Percentiles rank a stretch among this genome's conserved stretches.
phyloP scores from a whole-genome alignment of 768 basidiomycete genomes.

The Pluteus cervinus region DNA sequence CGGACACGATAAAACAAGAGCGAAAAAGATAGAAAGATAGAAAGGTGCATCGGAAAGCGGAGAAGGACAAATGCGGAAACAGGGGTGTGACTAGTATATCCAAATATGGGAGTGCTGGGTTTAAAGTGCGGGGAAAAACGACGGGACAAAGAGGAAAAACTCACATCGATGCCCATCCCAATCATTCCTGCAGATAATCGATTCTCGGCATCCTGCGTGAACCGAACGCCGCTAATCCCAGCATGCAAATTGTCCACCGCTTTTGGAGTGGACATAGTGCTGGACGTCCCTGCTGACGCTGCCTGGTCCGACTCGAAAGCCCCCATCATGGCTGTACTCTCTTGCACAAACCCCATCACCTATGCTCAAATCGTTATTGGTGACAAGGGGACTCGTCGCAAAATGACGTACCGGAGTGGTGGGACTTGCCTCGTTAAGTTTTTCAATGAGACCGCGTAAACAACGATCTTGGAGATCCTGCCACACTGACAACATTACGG shows the following conservation, averaged over 20 bases:
- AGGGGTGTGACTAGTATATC: too few relatives aligned
- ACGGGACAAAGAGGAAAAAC: slow-evolving; percentile 11
- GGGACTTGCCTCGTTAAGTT: slow-evolving; percentile 31
- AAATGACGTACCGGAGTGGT: slow-evolving; percentile 33
- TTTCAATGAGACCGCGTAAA: slow-evolving; percentile 35
- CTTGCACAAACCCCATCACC: neutral
- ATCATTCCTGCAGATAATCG: slow-evolving; percentile 38
- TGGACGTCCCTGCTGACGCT: too few relatives aligned
- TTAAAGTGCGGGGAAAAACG: too few relatives aligned
- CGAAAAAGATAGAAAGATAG: too few relatives aligned
- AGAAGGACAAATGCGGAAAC: too few relatives aligned
- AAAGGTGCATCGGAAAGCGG: too few relatives aligned
- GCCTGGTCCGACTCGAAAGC: slow-evolving; percentile 33
- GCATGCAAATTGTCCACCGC: slow-evolving; percentile 34
- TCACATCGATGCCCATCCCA: slow-evolving; percentile 39
- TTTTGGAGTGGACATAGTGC: too few relatives aligned
- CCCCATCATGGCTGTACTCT: slow-evolving; percentile 17
- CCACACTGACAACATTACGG: slow-evolving; percentile 38
- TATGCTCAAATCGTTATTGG: neutral
- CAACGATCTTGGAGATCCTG: slow-evolving; percentile 41
- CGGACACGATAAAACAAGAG: too few relatives aligned
- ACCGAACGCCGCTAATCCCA: slow-evolving; percentile 33
- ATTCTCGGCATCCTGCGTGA: slow-evolving; percentile 37
- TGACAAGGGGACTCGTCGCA: neutral
- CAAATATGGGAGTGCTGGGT: too few relatives aligned